These are phyloP conservation scores for Oryza glumipatula DNA, from an alignment of 176 grass and related monocot species.

Conservation along the genomic window DNA sequence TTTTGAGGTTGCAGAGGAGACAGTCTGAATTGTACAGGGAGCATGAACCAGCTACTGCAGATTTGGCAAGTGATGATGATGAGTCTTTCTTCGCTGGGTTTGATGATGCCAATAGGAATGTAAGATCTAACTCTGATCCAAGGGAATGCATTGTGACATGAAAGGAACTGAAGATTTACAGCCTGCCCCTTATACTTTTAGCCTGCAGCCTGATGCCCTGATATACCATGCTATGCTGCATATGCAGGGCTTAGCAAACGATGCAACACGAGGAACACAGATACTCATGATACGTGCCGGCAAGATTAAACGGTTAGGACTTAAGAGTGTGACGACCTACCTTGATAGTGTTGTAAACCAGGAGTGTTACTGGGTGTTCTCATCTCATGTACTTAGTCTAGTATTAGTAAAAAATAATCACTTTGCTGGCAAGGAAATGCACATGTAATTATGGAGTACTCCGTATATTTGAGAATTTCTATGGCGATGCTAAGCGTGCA, in stretches of 20 bases:
- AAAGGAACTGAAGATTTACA: constrained; percentile 1
- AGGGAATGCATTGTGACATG: constrained; percentile 69
- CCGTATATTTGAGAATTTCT: not conserved
- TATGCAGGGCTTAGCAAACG: not conserved
- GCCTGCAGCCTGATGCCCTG: not conserved
- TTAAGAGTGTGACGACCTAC: not conserved
- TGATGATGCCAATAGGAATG: constrained; percentile 37
- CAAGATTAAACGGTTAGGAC: not conserved
- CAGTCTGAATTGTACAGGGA: constrained; percentile 46
- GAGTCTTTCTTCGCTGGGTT: constrained; percentile 56
- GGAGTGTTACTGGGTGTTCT: not conserved
- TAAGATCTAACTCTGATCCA: constrained; percentile 54
- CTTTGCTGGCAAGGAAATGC: constrained; percentile 2
- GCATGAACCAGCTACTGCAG: constrained; percentile 27
- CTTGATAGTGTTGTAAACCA: not conserved
- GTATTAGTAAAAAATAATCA: constrained; percentile 22
- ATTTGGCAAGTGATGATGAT: constrained; percentile 49
- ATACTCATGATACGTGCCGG: not conserved
- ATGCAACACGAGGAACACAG: not conserved
- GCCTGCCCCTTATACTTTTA: not conserved
- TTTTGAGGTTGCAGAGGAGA: constrained; percentile 66
- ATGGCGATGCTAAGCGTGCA: not conserved
- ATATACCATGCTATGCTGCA: not conserved
- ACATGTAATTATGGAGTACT: constrained; percentile 36
- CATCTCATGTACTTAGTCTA: not conserved